Evolutionary conservation across 2,329 filamentous ascomycete species (phyloP), one percentile per base, ranked within the genome.

Genomic region (Rugonectria rugulosa): DNA sequence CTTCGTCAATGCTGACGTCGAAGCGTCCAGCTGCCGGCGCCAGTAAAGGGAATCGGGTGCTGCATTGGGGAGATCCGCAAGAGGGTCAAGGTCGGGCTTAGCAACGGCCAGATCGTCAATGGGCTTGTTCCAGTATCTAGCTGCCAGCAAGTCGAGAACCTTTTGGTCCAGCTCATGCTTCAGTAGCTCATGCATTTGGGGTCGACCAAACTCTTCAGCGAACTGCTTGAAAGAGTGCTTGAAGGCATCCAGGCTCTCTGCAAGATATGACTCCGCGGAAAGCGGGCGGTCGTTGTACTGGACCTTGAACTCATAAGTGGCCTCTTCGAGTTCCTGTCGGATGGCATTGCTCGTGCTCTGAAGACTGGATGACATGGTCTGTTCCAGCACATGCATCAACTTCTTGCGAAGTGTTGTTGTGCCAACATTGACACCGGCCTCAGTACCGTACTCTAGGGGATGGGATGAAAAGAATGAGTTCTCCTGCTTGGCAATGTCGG

Each of bases 171-270:
- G 82, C 70, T 97, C 93, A 55, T 89, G 84, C 74, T 99, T 99
- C 9, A 99, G 80, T 47, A 99, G 82, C 66, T 94, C 88, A 32
- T 91, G 88, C 70, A 99, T 94, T 73, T 99, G 89, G 7, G 90
- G 86, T 9, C 95, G 86, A 21, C 95, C 95, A 68, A 99, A 99
- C 24, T 85, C 83, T 63, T 96, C 92, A 0, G 92, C 88, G 69
- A 98, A 97, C 63, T 90, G 89, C 72, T 97, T 97, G 78, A 99
- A 99, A 0, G 92, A 91, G 73, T 98, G 96, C 76, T 99, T 99
- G 82, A 99, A 98, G 17, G 89, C 88, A 73, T 99, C 95, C 4
- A 99, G 79, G 63, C 91, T 96, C 73, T 98, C 95, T 2, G 95
- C 95, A 32, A 99, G 84, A 71, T 99, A 99, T 4, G 94, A 97